Base-by-base conservation (phyloP, 2,329 filamentous ascomycete species). In the Zymoseptoria brevis region DNA sequence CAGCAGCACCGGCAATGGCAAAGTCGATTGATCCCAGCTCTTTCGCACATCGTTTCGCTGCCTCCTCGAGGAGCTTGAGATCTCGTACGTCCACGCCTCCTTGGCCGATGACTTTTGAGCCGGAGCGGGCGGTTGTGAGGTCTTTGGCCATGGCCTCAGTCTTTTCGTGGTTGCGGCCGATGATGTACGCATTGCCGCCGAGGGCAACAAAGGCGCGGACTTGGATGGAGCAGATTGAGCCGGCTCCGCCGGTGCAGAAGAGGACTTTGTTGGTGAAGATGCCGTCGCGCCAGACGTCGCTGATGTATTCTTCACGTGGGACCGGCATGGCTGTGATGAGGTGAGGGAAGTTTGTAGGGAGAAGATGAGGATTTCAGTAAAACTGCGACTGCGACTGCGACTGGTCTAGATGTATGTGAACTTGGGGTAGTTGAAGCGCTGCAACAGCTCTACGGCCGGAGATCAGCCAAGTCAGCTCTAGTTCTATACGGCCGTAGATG, bases 211-310 rank as follows among this genome's bases (percentile, higher is more conserved):
- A 80, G 3, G 94, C 94, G 64, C 91, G 84, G 30, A 96, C 94
- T 78, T 97, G 94, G 57, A 89, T 91, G 68, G 88, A 94, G 79
- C 94, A 96, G 71, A 99, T 97, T 24, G 88, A 87, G 57, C 94
- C 93, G 4, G 91, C 91, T 56, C 94, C 94, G 60, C 94, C 94
- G 3, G 94, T 99, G 70, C 95, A 95, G 76, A 97, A 96, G 66
- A 93, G 84, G 51, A 97, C 92, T 70, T 94, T 93, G 72, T 87
- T 86, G 63, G 87, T 83, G 73, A 96, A 96, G 64, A 96, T 87
- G 64, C 87, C 89, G 75, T 96, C 88, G 67, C 82, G 86, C 91
- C 92, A 96, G 67, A 91, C 84, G 60, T 85, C 81, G 74, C 89
- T 95, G 66, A 96, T 73, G 70, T 91, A 96, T 62, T 89, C 81